Evolutionary conservation across 2,329 filamentous ascomycete genomes (phyloP).

Genomic region (Fusarium equiseti): DNA sequence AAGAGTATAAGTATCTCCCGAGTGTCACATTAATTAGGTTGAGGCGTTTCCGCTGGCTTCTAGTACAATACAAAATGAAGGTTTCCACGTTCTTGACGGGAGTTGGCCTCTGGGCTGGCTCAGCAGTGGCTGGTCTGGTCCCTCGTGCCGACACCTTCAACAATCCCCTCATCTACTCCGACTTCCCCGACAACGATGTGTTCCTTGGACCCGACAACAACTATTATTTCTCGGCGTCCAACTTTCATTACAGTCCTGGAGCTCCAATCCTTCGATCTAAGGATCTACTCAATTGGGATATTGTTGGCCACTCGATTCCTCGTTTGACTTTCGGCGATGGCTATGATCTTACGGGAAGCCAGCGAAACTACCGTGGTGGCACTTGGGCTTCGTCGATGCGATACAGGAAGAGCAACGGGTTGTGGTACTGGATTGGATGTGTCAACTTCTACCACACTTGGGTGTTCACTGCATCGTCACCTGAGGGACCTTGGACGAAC

Average conservation of each 20-base stretch:
- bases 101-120: not conserved
- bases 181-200: conserved; percentile 67
- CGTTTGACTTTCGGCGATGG: conserved; percentile 59
- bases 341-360: conserved; percentile 58
- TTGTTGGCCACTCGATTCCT: conserved; percentile 60
- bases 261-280: conserved; percentile 67
- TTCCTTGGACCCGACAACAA: conserved; percentile 62
- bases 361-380: conserved; percentile 63
- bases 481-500: conserved; percentile 59
- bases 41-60: rapidly evolving
- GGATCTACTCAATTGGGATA: conserved; percentile 66
- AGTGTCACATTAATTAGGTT: rapidly evolving
- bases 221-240: conserved; percentile 69
- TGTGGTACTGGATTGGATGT: conserved; percentile 71
- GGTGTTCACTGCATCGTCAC: conserved; percentile 62
- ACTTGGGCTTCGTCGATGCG: conserved; percentile 68
- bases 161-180: conserved; percentile 68
- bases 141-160: conserved; percentile 18
- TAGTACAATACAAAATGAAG: not conserved
- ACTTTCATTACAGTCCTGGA: conserved; percentile 67
- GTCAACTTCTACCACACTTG: conserved; percentile 64
- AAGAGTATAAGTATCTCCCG: not conserved
- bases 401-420: conserved; percentile 61
- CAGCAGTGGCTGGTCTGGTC: not conserved
- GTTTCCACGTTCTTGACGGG: not conserved